Conservation (phyloP, 768 basidiomycete species). For the Panus rudis region DNA sequence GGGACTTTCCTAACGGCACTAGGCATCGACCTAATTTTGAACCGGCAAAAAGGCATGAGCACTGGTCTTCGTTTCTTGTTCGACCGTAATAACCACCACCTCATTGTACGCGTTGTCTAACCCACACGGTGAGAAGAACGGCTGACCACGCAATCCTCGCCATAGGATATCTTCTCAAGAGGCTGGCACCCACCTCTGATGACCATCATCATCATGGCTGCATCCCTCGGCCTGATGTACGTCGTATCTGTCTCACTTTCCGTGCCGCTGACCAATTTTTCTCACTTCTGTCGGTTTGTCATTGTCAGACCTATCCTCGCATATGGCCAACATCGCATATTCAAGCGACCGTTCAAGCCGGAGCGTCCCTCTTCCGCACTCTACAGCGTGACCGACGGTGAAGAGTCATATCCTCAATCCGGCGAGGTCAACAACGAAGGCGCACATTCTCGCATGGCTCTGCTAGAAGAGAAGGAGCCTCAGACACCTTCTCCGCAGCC, state of each 20-base stretch:
- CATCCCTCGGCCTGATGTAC: conserved; percentile 51
- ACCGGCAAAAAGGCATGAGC: conserved; percentile 57
- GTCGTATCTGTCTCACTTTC: conserved; percentile 17
- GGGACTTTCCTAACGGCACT: conserved; percentile 56
- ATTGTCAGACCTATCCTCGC: conserved; percentile 43
- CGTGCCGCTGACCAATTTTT: not conserved
- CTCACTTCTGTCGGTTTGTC: not conserved
- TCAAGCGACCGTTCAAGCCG: conserved; percentile 41
- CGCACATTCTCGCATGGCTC: too few species aligned
- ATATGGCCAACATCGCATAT: conserved; percentile 44
- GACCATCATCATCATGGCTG: conserved; percentile 44
- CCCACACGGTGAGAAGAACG: not conserved
- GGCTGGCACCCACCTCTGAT: conserved; percentile 45
- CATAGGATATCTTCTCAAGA: conserved; percentile 39
- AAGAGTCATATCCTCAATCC: too few species aligned
- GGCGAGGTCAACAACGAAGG: too few species aligned
- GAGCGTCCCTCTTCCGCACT: not conserved
- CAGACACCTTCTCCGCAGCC: too few species aligned
- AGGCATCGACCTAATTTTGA: conserved; percentile 48
- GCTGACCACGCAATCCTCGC: not conserved
- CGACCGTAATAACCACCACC: conserved; percentile 54
- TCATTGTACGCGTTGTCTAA: conserved; percentile 33
- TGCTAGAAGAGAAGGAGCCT: too few species aligned
- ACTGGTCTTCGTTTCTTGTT: conserved; percentile 56
- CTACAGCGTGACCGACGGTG: too few species aligned